A percentile compares a stretch with the other conserved stretches of the same genome.
phyloP scores from a whole-genome alignment of 2,329 filamentous ascomycete species.

The Penicillium occitanis region DNA sequence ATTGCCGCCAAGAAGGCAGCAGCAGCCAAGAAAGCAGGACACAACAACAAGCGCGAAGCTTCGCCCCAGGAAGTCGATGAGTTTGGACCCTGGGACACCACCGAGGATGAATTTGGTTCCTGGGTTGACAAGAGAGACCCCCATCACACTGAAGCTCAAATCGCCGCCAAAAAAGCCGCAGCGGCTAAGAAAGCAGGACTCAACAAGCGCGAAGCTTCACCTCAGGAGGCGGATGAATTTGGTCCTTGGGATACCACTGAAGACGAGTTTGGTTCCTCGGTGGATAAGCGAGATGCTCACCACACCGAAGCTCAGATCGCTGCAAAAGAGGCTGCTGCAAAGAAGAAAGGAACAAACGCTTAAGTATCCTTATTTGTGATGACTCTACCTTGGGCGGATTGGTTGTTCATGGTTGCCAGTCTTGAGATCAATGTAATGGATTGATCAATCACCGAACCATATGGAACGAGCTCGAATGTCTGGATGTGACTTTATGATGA shows the following conservation, averaged over 20 bases:
- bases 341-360: neutral
- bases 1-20: neutral
- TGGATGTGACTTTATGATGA: too few relatives aligned
- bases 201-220: neutral
- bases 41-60: neutral
- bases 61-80: neutral
- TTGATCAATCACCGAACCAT: neutral
- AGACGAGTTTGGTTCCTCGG: neutral
- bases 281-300: slow-evolving; percentile 3
- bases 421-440: neutral
- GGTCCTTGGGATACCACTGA: slow-evolving; percentile 1
- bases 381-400: neutral
- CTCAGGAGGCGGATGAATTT: neutral
- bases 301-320: slow-evolving; percentile 10
- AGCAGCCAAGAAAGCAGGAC: neutral
- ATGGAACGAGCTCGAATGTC: too few relatives aligned
- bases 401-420: neutral
- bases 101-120: slow-evolving; percentile 3
- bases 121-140: slow-evolving; percentile 1
- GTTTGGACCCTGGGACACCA: slow-evolving; percentile 4
- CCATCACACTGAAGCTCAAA: slow-evolving; percentile 10
- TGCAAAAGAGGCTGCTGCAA: slow-evolving; percentile 1
- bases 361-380: neutral
- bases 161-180: slow-evolving; percentile 1
- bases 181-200: neutral